These are phyloP conservation scores for Triticum urartu DNA, from an alignment of 176 grass and related monocot genomes.

Conservation along the genomic window DNA sequence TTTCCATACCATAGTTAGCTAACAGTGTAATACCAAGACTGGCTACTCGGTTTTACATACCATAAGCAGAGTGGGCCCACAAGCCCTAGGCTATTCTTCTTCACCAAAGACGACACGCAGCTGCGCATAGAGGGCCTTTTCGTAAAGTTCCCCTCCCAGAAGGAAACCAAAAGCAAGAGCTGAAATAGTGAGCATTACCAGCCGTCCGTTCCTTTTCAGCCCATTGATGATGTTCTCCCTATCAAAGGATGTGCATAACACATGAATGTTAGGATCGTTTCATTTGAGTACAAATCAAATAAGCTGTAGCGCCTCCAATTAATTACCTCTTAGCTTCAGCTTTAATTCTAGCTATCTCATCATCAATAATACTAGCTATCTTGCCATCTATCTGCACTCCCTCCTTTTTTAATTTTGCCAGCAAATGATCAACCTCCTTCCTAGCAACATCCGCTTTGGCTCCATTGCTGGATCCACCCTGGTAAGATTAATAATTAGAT, in stretches of 20 bases:
- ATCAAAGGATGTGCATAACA: not conserved
- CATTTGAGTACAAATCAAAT: conserved; percentile 3
- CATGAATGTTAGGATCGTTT: not conserved
- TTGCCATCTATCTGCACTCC: conserved; percentile 4
- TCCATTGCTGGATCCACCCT: conserved; percentile 13
- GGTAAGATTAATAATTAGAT: conserved; percentile 26
- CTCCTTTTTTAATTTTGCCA: conserved; percentile 17
- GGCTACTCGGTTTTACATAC: conserved; percentile 2
- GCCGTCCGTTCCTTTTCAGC: not conserved
- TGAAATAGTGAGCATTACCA: not conserved
- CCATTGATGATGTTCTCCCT: not conserved
- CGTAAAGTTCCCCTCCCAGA: not conserved
- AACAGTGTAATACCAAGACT: not conserved
- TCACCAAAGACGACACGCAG: not conserved
- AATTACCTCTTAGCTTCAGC: conserved; percentile 15
- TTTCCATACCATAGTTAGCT: conserved; percentile 5
- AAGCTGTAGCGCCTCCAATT: not conserved
- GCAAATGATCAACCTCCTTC: not conserved
- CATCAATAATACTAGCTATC: conserved; percentile 10
- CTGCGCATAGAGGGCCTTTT: not conserved
- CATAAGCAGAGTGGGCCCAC: not conserved
- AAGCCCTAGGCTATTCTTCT: conserved; percentile 3
- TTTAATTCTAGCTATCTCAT: conserved; percentile 22
- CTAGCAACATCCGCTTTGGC: not conserved
- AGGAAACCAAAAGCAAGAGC: not conserved